Evolutionary conservation across 2,329 filamentous ascomycete species (phyloP), one percentile per base, ranked within the genome.

Genomic region (Microdochium bolleyi): DNA sequence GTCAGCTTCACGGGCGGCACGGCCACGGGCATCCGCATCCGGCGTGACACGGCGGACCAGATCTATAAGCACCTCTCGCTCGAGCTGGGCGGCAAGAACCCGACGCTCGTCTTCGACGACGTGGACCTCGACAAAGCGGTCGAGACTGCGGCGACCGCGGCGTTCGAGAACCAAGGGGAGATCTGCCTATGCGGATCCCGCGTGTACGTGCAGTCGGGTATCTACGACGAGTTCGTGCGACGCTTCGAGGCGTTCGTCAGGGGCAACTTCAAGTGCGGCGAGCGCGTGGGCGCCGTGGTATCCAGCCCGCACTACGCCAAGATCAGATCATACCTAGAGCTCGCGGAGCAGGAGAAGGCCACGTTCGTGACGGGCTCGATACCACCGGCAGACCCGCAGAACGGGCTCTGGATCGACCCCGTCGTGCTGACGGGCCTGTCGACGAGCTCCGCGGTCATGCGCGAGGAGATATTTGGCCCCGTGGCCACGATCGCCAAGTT

Each of bases 401-500:
- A 64, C 60, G 73, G 74, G n/a, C 72, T 67, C 58, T 76, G 70
- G 55, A 62, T 79, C 32, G 63, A 73, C 52, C 75, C 75, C 0
- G 74, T 74, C 4, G 67, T 79, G 25, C 78, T 78, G 61, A 66
- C 67, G 30, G 62, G 70, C 50, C 66, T 73, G 0, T 60, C 67
- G 3, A 68, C 73, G 50, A 64, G 71, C 51, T 68, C 70, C 2
- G 65, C 72, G 56, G 76, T 83, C 51, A 75, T 71, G 62, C 69
- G 70, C 13, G 71, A 79, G 56, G 79, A 83, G 61, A 75, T 83
- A 34, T 83, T 83, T 58, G 79, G 80, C 1, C 79, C 79, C 1
- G 79, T 83, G 34, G 73, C 78, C 0, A 72, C 77, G n/a, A 71
- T 83, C 48, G 72, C 72, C 55, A 75, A 70, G 5, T 83, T 83